Evolutionary conservation across 768 basidiomycete species (phyloP), one percentile per base, ranked within the genome.

Genomic region (Cantharellus cinnabarinus): DNA sequence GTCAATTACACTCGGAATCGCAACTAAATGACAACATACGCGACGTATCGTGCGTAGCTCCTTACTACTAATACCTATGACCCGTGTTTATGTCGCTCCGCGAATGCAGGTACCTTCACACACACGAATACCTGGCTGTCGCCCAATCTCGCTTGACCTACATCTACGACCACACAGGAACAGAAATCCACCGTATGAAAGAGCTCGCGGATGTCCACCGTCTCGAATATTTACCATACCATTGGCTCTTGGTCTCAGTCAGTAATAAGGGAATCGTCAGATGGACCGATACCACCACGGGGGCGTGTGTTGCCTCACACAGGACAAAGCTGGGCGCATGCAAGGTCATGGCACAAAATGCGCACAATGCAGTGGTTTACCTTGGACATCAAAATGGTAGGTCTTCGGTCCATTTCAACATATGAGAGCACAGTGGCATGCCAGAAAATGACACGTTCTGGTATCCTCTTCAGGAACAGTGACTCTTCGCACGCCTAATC

Each of bases 241-340:
- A 99, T 67, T 99, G 89, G 84, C 75, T 99, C 5, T 77, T 99
- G 2, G 88, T 80, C 5, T 83, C 79, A 62, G 75, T 90, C 14
- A 89, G 91, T 4, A 86, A 91, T 66, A 73, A 88, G 10, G 94
- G 95, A 2, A 88, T 82, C 69, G 75, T 98, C 0, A 93, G 93
- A 72, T 99, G 97, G 71, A 90, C 94, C 72, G 95, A 99, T 67
- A 93, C 89, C 0, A 90, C 94, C 3, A 98, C 90, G 0, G 95
- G 95, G 7, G 76, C 81, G 58, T 75, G 95, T 42, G 74, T 98
- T 41, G 79, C 81, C 42, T 83, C 89, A 67, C 89, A 94, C 69
- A 82, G 89, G 29, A 94, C 91, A 4, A 89, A 88, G 66, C 77
- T 94, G 35, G 93, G 95, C 2, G 77, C 83, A 4, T 89, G 86